Evolutionary conservation across 1,284 basidiomycete genomes (phyloP), one percentile per base, ranked within the genome.

Genomic region (Athelia sp.): DNA sequence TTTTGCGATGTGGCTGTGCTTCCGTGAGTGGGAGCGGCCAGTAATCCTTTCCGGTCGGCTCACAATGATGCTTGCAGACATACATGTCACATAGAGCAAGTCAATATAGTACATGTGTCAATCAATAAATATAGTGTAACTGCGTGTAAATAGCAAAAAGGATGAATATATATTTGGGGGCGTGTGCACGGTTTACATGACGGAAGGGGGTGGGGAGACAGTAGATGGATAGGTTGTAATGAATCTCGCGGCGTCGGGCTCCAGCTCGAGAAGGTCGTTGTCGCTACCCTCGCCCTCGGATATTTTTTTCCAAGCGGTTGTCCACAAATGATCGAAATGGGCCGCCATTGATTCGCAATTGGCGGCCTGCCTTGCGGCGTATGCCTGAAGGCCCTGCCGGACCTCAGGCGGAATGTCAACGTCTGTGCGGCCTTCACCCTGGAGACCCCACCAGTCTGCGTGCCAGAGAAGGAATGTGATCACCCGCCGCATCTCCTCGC

Each of bases 401-500:
- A 22, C 43, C 14, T 44, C 18, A n/a, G 19, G 43, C 10, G 43
- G 11, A 8, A 26, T 4, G 11, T 26, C 19, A 8, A 34, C 11
- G 32, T 34, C 32, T 34, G 10, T 23, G 43, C 15, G 23, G 9
- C 9, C 10, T n/a, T n/a, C 14, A 4, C 6, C 23, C 24, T 23
- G 43, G 6, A 4, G 4, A 47, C 72, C 57, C 52, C 53, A 54
- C 50, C 43, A 42, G 14, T 38, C 9, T 24, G 53, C 49, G 49
- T 55, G 29, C 32, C 34, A 45, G n/a, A 52, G 6, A 15, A 53
- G 46, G 36, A 56, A 57, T 26, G 44, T 32, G 35, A 52, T 35
- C 18, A 57, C 49, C 17, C 58, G 29, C n/a, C 52, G 49, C 58
- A 58, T 62, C 43, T 63, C 60, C 38, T 60, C 59, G 13, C 34